A percentile compares a stretch with the other conserved stretches of the same genome.
Conservation (phyloP, 805 yeast genomes). For the Candida parachauliodes region DNA sequence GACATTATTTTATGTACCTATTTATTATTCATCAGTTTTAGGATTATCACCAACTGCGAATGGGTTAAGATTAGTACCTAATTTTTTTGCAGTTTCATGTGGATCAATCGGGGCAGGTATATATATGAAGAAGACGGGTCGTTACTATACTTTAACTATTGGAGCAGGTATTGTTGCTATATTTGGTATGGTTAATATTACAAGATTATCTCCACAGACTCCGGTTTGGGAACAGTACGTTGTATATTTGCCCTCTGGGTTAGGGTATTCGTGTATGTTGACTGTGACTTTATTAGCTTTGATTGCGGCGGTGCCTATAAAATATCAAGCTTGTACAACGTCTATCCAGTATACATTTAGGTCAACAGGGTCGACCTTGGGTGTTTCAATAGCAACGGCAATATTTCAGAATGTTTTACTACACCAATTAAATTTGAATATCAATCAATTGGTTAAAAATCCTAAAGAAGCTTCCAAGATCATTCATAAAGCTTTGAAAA, state of each 20-base stretch:
- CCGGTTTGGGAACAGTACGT: conserved; percentile 18
- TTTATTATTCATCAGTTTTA: conserved; percentile 56
- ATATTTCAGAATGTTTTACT: conserved; percentile 53
- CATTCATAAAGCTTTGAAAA: conserved; percentile 51
- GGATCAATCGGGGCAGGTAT: conserved; percentile 69
- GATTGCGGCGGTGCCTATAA: conserved; percentile 68
- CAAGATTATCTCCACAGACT: conserved; percentile 17
- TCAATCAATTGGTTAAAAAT: conserved; percentile 23
- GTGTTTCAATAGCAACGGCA: conserved; percentile 68
- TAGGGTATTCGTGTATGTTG: conserved; percentile 62
- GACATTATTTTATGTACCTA: conserved; percentile 65
- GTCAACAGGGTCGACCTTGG: conserved; percentile 82
- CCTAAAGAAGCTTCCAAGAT: conserved; percentile 37
- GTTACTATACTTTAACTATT: conserved; percentile 49
- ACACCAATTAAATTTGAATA: conserved; percentile 14
- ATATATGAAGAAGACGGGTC: conserved; percentile 66
- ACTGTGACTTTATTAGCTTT: conserved; percentile 72
- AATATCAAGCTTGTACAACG: conserved; percentile 79
- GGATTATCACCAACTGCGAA: conserved; percentile 51
- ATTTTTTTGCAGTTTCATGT: conserved; percentile 62
- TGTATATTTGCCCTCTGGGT: conserved; percentile 52
- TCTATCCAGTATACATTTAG: conserved; percentile 87
- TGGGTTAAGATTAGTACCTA: conserved; percentile 59
- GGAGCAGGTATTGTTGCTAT: conserved; percentile 40
- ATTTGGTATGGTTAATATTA: conserved; percentile 43